Conservation (phyloP, 441 rosid genomes). For the Gossypium schwendimanii region DNA sequence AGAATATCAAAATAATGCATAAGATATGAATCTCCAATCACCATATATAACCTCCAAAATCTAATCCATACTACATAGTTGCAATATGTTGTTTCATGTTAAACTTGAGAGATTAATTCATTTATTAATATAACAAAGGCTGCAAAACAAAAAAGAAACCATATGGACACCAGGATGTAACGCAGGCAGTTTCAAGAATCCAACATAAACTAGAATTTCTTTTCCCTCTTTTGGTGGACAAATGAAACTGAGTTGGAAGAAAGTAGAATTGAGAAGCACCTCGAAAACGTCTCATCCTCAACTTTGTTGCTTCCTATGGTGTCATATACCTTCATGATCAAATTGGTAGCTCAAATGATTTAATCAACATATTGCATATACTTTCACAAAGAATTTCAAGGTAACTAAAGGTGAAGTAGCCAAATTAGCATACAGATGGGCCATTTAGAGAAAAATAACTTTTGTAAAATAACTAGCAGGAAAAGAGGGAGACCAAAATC, state of each 20-base stretch:
- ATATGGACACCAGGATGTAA: not conserved
- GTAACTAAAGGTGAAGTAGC: constrained; percentile 13
- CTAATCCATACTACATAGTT: not conserved
- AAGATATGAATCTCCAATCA: not conserved
- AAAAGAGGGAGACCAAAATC: not conserved
- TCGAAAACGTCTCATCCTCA: constrained; percentile 60
- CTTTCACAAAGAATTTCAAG: constrained; percentile 19
- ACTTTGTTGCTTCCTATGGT: constrained; percentile 65
- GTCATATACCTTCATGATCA: constrained; percentile 74
- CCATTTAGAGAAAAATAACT: not conserved
- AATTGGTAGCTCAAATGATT: constrained; percentile 17
- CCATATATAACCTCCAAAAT: not conserved
- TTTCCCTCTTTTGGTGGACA: not conserved
- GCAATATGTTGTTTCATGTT: not conserved
- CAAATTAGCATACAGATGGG: not conserved
- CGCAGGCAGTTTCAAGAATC: not conserved
- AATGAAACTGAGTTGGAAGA: not conserved
- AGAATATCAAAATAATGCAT: not conserved
- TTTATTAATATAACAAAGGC: not conserved
- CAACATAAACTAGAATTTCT: not conserved
- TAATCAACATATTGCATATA: constrained; percentile 17
- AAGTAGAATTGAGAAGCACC: constrained; percentile 32
- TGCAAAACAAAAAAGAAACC: not conserved
- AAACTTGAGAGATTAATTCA: not conserved
- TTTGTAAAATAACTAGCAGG: not conserved